A percentile compares a stretch with the other conserved stretches of the same genome.
Conservation (phyloP, 78 protist species). For the Dictyostelium citrinum region DNA sequence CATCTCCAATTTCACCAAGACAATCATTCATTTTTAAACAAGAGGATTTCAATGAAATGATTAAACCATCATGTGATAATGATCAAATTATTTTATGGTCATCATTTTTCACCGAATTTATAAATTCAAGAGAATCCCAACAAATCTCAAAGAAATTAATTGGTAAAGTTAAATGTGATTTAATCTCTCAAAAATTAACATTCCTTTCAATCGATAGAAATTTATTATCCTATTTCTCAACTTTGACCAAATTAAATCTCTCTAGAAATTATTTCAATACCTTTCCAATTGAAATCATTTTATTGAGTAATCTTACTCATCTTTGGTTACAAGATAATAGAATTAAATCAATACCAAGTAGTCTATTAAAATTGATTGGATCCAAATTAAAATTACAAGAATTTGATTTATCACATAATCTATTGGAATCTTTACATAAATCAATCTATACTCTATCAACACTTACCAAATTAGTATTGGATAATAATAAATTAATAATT, state of each 20-base stretch:
- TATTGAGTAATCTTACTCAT: conserved; percentile 3
- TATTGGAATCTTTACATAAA: conserved; percentile 26
- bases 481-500: conserved; percentile 6
- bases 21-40: background rate
- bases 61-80: conserved; percentile 19
- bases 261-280: conserved; percentile 41
- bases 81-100: conserved; percentile 45
- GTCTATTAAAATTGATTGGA: conserved; percentile 33
- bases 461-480: background rate
- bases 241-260: background rate
- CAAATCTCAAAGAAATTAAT: conserved; percentile 21
- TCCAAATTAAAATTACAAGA: conserved; percentile 17
- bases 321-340: conserved; percentile 32
- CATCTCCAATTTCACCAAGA: conserved; percentile 17
- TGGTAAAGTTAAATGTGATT: conserved; percentile 39
- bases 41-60: conserved; percentile 12
- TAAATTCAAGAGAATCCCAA: conserved; percentile 19
- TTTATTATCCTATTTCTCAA: background rate
- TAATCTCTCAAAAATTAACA: conserved; percentile 9
- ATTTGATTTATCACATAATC: conserved; percentile 17
- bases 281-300: conserved; percentile 36
- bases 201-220: conserved; percentile 1
- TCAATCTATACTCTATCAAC: conserved; percentile 16
- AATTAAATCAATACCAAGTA: conserved; percentile 37
- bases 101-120: conserved; percentile 31